A percentile compares a stretch with the other conserved stretches of the same genome.
These are phyloP conservation scores for Paraphaeosphaeria sporulosa DNA, from an alignment of 2,329 filamentous ascomycete genomes.

Conservation along the genomic window DNA sequence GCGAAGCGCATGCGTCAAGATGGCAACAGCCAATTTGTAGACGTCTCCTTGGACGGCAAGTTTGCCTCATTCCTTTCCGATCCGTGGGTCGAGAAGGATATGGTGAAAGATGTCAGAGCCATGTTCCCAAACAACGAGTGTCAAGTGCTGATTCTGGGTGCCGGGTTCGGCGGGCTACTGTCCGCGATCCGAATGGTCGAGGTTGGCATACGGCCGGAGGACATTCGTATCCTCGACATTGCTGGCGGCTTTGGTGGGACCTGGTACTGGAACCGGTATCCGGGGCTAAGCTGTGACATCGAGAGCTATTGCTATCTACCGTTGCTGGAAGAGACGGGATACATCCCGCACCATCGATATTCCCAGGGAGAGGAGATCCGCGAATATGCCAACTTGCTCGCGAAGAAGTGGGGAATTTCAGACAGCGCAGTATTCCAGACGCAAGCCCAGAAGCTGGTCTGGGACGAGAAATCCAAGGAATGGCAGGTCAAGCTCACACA, in stretches of 20 bases:
- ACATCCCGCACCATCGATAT: conserved; percentile 61
- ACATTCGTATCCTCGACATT: conserved; percentile 53
- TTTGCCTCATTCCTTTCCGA: conserved; percentile 22
- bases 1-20: conserved; percentile 25
- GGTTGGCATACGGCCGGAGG: conserved; percentile 41
- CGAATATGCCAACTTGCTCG: conserved; percentile 47
- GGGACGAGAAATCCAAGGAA: conserved; percentile 24
- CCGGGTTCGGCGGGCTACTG: conserved; percentile 51
- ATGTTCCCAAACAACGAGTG: conserved; percentile 22
- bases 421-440: conserved; percentile 41
- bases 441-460: conserved; percentile 27
- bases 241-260: conserved; percentile 58
- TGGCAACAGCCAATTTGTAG: conserved; percentile 22
- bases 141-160: conserved; percentile 50
- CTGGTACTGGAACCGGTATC: conserved; percentile 59
- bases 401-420: conserved; percentile 52
- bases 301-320: conserved; percentile 69
- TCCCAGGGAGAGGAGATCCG: conserved; percentile 56
- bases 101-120: conserved; percentile 15
- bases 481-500: conserved; percentile 24
- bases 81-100: conserved; percentile 19
- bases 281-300: conserved; percentile 62
- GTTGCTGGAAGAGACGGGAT: conserved; percentile 66
- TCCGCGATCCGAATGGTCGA: conserved; percentile 51
- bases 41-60: conserved; percentile 19